These are phyloP conservation scores for Coccomyxa subellipsoidea DNA, from an alignment of 163 green algal genomes.

Conservation along the genomic window DNA sequence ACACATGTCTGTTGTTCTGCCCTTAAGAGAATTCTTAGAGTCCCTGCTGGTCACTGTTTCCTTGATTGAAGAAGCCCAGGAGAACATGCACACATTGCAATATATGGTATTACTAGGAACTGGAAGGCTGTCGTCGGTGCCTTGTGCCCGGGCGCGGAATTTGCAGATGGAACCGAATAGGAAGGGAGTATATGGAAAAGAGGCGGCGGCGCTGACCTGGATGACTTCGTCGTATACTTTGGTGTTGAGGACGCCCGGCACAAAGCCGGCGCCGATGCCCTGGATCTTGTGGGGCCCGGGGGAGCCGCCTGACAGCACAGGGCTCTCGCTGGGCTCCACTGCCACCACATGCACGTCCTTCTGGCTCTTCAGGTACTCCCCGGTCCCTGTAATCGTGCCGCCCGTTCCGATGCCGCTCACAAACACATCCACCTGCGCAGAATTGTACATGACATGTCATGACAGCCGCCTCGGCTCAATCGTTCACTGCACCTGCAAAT, in stretches of 20 bases:
- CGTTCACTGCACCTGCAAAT: background rate
- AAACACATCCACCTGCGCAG: slow-evolving; percentile 65
- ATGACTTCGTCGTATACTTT: slow-evolving; percentile 88
- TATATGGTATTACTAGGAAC: too few relatives aligned
- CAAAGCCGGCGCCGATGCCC: slow-evolving; percentile 95
- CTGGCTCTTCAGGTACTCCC: slow-evolving; percentile 76
- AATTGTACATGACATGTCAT: background rate
- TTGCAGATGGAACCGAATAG: too few relatives aligned
- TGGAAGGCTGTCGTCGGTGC: too few relatives aligned
- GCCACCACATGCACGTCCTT: slow-evolving; percentile 67
- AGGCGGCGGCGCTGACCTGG: slow-evolving; percentile 58
- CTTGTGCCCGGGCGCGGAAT: too few relatives aligned
- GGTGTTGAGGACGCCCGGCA: slow-evolving; percentile 90
- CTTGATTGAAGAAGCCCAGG: too few relatives aligned
- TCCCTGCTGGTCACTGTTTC: too few relatives aligned
- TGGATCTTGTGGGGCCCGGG: slow-evolving; percentile 68
- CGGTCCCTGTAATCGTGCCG: slow-evolving; percentile 78
- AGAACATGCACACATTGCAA: too few relatives aligned
- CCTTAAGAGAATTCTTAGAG: too few relatives aligned
- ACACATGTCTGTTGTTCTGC: too few relatives aligned
- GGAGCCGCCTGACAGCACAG: slow-evolving; percentile 46
- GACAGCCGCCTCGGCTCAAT: background rate
- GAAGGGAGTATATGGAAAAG: too few relatives aligned
- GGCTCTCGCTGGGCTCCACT: slow-evolving; percentile 81
- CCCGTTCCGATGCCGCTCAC: slow-evolving; percentile 78